A percentile compares a stretch with the other conserved stretches of the same genome.
Conservation (phyloP, 2,329 filamentous ascomycete genomes). For the Uncinocarpus reesii region DNA sequence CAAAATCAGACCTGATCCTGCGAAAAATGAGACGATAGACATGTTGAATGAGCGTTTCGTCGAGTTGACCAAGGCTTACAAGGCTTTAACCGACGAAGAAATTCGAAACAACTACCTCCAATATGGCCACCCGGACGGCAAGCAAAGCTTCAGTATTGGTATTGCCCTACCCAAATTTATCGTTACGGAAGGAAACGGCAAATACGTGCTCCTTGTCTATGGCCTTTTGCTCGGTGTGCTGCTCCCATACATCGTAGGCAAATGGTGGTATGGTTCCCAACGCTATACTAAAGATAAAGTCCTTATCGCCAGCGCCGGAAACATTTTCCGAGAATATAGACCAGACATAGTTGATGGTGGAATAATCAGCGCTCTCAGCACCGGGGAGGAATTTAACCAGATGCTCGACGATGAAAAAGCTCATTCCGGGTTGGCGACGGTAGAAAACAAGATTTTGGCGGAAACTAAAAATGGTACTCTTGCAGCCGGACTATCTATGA, state of each 20-base stretch:
- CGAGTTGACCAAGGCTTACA: slow-evolving; percentile 94
- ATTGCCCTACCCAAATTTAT: slow-evolving; percentile 92
- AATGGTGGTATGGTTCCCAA: slow-evolving; percentile 98
- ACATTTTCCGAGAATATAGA: slow-evolving; percentile 85
- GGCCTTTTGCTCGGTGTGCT: slow-evolving; percentile 78
- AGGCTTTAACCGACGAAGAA: slow-evolving; percentile 93
- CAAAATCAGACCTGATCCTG: slow-evolving; percentile 71
- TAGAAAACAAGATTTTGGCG: slow-evolving; percentile 70
- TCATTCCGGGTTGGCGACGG: slow-evolving; percentile 67
- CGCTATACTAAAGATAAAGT: slow-evolving; percentile 87
- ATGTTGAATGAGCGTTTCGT: slow-evolving; percentile 80
- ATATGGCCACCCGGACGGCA: slow-evolving; percentile 93
- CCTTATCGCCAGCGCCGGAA: slow-evolving; percentile 84
- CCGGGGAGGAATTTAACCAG: slow-evolving; percentile 73
- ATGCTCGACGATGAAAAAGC: slow-evolving; percentile 66
- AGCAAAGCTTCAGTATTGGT: slow-evolving; percentile 95
- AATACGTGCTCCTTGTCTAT: slow-evolving; percentile 88
- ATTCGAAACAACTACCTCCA: slow-evolving; percentile 94
- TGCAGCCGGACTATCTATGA: slow-evolving; percentile 51
- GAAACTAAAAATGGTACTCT: slow-evolving; percentile 43
- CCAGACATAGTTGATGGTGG: slow-evolving; percentile 72
- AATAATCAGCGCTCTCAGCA: slow-evolving; percentile 70
- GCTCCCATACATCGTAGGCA: slow-evolving; percentile 84
- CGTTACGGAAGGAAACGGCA: slow-evolving; percentile 84
- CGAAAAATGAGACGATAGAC: slow-evolving; percentile 83